Base-by-base conservation (phyloP, 768 basidiomycete genomes). In the Erythrobasidium yunnanense region DNA sequence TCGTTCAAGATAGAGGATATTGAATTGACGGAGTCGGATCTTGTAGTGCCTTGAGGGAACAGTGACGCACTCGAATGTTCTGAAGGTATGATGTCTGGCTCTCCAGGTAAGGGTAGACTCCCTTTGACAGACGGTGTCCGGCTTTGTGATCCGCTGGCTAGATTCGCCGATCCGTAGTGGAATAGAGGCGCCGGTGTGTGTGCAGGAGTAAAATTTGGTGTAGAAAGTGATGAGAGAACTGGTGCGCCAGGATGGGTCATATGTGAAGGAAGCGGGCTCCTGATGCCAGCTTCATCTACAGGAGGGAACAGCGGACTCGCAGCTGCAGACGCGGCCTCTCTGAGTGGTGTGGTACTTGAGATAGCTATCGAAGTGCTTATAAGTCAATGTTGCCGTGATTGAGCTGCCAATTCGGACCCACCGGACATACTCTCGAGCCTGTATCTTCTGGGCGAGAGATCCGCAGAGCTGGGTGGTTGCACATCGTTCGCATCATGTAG, bases 1-100 rank as follows among this genome's bases (percentile, higher is more conserved):
- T 63, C 60, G 32, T 63, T 63, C 4, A 51, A 22, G 6, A 51
- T 49, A 17, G 60, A 63, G 17, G 60, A 63, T 7, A 63, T 63
- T 7, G 60, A 63, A 30, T 63, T n/a, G 7, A 11, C 29, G 25
- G 60, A 63, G 38, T 63, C 60, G 20, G 32, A 34, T n/a, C 60
- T 33, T 5, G 38, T 22, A 2, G 56, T n/a, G 25, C 47, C 2
- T n/a, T 42, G 38, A 42, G 38, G 38, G n/a, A 42, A 42, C 23
- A 46, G 8, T 27, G 33, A 46, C 2, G 45, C 22, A 5, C 25
- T 35, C 17, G 29, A 3, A 58, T 42, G 38, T 46, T 58, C 56
- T 42, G 11, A 11, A 42, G 38, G 11, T 11, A 42, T n/a, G 29
- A 45, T 45, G 34, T 42, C 45, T 4, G 27, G 38, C 45, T 46